Evolutionary conservation across 2,329 filamentous ascomycete genomes (phyloP), one percentile per base, ranked within the genome.

Genomic region (Paracoccidioides lutzii): DNA sequence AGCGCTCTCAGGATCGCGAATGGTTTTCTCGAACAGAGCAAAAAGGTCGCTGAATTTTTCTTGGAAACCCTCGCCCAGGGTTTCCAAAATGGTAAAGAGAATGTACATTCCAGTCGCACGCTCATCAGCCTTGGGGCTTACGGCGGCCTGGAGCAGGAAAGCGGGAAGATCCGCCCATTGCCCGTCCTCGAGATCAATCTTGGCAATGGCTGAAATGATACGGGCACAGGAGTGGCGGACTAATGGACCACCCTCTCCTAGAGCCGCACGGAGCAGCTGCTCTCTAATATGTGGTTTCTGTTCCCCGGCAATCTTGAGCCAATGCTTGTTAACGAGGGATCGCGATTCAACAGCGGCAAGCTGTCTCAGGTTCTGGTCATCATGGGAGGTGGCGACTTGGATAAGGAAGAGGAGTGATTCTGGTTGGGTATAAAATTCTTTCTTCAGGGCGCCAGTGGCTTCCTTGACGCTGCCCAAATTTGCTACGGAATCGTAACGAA

Each of bases 91-190:
- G 59, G 89, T 91, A 75, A 85, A 96, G 62, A 97, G 84, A 64
- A 97, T 90, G 75, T 93, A 97, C 61, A 91, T 85, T 61, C 87
- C 90, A 43, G 96, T 88, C 69, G 95, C 90, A 62, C 93, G 85
- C 70, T 95, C 88, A 59, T 83, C 78, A 53, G 88, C 84, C 59
- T 84, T 84, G 58, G 80, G 75, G 68, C 83, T 90, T 63, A 81
- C 87, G 63, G 87, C 85, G 59, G 93, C 87, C 67, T 87, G 85
- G 59, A 89, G 80, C 54, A 97, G 81, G 63, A 87, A 81, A 61
- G 83, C 82, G 53, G 94, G 83, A 58, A 97, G 81, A 57, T 94
- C 87, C 33, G 75, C 75, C 88, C 88, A 94, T 71, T 95, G 83
- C 61, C 87, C 88, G 69, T 94, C 84, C 60, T 88, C 83, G 63